phyloP scores from a whole-genome alignment of 768 basidiomycete species.

The Lactifluus hygrophoroides region DNA sequence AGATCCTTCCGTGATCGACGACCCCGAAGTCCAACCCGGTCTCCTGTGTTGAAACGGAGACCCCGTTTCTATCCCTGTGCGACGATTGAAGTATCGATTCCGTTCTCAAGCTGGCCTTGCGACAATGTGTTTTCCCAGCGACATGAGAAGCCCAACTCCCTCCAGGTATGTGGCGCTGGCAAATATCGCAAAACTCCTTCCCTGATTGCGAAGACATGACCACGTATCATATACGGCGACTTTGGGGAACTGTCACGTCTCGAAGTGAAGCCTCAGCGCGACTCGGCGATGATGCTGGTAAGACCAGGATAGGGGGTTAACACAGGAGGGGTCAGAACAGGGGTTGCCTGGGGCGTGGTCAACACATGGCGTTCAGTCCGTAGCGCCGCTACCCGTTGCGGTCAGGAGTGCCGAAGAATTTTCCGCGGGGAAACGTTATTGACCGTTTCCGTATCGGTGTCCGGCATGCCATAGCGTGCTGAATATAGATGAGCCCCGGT shows the following conservation, averaged over 20 bases:
- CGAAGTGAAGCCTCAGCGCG: background rate
- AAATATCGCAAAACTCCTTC: background rate
- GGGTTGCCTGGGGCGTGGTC: background rate
- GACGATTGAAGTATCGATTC: background rate
- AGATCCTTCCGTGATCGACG: background rate
- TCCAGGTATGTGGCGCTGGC: background rate
- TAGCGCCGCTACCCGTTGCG: slow-evolving; percentile 8
- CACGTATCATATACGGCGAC: no score
- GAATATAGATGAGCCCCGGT: background rate
- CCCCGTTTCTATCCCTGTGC: background rate
- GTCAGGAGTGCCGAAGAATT: background rate
- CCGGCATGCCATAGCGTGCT: background rate
- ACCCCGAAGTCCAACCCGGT: slow-evolving; percentile 1
- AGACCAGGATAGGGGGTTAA: background rate
- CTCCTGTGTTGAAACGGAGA: background rate
- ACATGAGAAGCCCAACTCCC: background rate
- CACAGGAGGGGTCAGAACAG: background rate
- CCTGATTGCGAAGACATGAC: background rate
- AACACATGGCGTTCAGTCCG: slow-evolving; percentile 1
- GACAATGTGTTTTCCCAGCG: slow-evolving; percentile 1
- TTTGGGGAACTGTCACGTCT: background rate
- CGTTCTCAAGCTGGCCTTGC: background rate
- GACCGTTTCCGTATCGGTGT: background rate
- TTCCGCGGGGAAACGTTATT: background rate
- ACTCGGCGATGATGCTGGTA: background rate